A percentile compares a stretch with the other conserved stretches of the same genome.
phyloP scores from a whole-genome alignment of 1,139 yeast genomes.

The Magnusiomyces suaveolens region DNA sequence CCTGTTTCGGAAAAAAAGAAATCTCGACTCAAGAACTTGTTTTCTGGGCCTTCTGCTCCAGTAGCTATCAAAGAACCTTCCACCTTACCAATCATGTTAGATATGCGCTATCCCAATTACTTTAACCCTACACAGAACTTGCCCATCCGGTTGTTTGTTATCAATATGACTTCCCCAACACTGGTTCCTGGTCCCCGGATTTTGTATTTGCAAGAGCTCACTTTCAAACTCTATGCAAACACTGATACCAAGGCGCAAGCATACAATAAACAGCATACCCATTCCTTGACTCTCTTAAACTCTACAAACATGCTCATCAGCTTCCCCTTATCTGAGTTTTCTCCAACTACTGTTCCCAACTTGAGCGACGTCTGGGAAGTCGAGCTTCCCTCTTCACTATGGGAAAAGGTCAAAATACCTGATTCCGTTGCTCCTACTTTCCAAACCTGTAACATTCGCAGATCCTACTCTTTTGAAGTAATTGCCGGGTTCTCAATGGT shows the following conservation, averaged over 20 bases:
- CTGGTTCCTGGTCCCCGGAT: conserved; percentile 4
- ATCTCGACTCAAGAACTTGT: neutral
- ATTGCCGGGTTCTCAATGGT: conserved; percentile 39
- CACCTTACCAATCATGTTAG: conserved; percentile 19
- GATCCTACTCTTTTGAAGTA: conserved; percentile 40
- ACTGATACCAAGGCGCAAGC: conserved; percentile 25
- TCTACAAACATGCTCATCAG: conserved; percentile 3
- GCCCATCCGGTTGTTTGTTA: conserved; percentile 23
- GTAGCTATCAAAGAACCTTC: neutral
- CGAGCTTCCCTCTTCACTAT: conserved; percentile 17
- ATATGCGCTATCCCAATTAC: conserved; percentile 23
- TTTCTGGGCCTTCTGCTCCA: neutral
- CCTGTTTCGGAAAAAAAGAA: neutral
- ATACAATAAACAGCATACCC: conserved; percentile 13
- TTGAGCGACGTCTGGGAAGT: conserved; percentile 17
- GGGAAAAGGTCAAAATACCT: conserved; percentile 39
- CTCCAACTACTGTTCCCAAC: conserved; percentile 5
- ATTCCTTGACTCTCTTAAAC: conserved; percentile 7
- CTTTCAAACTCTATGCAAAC: conserved; percentile 21
- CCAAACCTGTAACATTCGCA: conserved; percentile 46
- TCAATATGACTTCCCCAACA: conserved; percentile 18
- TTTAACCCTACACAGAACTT: conserved; percentile 22
- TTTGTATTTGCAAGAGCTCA: conserved; percentile 20
- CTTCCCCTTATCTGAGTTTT: neutral
- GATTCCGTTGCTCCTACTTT: conserved; percentile 46